Evolutionary conservation across 495 filamentous ascomycete species (phyloP), one percentile per base, ranked within the genome.

Genomic region (Penicillium crystallinum): DNA sequence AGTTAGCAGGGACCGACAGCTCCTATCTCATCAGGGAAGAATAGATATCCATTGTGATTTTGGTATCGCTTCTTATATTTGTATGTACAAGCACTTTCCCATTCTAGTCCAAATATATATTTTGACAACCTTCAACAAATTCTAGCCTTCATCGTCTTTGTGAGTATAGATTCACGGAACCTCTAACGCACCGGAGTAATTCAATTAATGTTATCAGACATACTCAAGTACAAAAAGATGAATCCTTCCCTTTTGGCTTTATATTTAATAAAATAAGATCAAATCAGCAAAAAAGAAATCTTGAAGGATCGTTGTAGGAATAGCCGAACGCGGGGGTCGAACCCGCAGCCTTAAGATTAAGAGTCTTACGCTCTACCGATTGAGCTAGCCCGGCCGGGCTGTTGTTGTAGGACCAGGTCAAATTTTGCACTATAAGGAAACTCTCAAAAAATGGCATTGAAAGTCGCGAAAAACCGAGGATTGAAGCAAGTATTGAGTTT

Each of bases 301-400:
- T 50, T 25, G 31, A 14, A 29, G 46, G 49, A 50, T 53, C 22
- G 49, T 50, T 52, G 30, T 62, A 64, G 61, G 61, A 64, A 64
- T 56, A 77, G 75, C 75, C 75, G 70, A 76, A 79, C 72, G 76
- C 67, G 73, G 76, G 76, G 76, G 71, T 77, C 73, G 73, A 78
- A 79, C 75, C 76, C 73, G 67, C 75, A 78, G 68, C 75, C 75
- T 78, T 77, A 73, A 77, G 76, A 77, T 79, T 81, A 82, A 79
- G 74, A 79, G 72, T 71, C 70, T 76, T 74, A 80, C 76, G 77
- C 77, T 80, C 77, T 80, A 74, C 73, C 74, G 71, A 77, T 76
- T 77, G 77, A 80, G 69, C 70, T 82, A 82, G 74, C 76, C 74
- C 57, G 67, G 71, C 66, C 60, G 48, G 48, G 48, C 48, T 50